Percentiles rank a stretch among this genome's conserved stretches.
These are phyloP conservation scores for Circinella minor DNA, from an alignment of 371 early-diverging fungal species.

Conservation along the genomic window DNA sequence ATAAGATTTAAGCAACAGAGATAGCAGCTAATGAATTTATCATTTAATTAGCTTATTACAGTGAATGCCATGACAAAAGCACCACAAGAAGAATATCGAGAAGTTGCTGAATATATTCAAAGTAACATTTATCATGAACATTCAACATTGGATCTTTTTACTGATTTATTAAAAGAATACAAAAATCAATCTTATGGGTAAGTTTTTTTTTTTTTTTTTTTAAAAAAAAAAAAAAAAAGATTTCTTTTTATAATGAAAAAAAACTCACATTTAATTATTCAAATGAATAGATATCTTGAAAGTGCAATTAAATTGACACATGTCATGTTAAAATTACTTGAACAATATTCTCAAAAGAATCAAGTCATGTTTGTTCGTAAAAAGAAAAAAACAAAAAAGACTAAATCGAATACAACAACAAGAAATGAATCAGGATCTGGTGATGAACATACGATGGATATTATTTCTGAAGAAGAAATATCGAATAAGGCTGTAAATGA, in stretches of 20 bases:
- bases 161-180: slow-evolving; percentile 51
- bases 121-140: slow-evolving; percentile 76
- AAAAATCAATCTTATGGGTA: slow-evolving; percentile 55
- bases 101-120: slow-evolving; percentile 69
- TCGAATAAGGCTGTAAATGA: slow-evolving; percentile 1
- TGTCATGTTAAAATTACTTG: slow-evolving; percentile 64
- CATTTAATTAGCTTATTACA: slow-evolving; percentile 44
- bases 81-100: slow-evolving; percentile 53
- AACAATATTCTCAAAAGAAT: slow-evolving; percentile 61
- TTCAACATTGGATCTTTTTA: slow-evolving; percentile 61
- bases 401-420: slow-evolving; percentile 8
- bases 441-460: slow-evolving; percentile 1
- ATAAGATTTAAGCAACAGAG: too few relatives aligned
- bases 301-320: slow-evolving; percentile 61
- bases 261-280: too few relatives aligned
- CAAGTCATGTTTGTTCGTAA: slow-evolving; percentile 55
- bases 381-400: slow-evolving; percentile 28
- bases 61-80: slow-evolving; percentile 58
- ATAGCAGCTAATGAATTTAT: too few relatives aligned
- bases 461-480: background rate
- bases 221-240: background rate
- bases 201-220: background rate
- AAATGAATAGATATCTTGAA: slow-evolving; percentile 54
- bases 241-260: background rate
- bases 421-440: slow-evolving; percentile 7